Evolutionary conservation across 2,329 filamentous ascomycete species (phyloP).

Genomic region (Pseudogymnoascus sp.): DNA sequence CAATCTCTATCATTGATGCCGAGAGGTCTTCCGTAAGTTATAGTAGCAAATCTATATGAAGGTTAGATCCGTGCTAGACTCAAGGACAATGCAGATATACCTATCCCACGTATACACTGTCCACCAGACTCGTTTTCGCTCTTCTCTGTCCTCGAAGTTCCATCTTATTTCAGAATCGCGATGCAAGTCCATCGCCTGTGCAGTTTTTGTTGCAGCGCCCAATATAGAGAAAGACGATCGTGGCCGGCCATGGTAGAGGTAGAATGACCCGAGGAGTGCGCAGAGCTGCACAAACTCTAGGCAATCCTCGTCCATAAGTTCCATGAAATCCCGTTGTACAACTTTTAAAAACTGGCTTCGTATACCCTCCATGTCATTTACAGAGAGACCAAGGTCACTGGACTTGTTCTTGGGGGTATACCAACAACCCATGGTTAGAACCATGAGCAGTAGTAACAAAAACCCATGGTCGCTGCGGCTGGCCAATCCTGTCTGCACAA

Average conservation of each 20-base stretch:
- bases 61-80: neutral
- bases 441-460: constrained; percentile 31
- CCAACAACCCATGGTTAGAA: constrained; percentile 35
- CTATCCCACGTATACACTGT: constrained; percentile 19
- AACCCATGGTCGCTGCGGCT: constrained; percentile 32
- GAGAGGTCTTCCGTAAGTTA: constrained; percentile 34
- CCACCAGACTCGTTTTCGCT: constrained; percentile 18
- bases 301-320: constrained; percentile 36
- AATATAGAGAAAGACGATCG: constrained; percentile 30
- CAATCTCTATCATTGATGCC: constrained; percentile 38
- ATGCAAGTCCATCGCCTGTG: constrained; percentile 18
- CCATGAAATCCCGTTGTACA: constrained; percentile 32
- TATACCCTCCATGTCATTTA: constrained; percentile 16
- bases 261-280: constrained; percentile 35
- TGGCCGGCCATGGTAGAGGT: constrained; percentile 37
- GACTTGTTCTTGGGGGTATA: constrained; percentile 28
- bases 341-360: constrained; percentile 17
- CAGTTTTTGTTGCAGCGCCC: constrained; percentile 15
- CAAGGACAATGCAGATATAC: constrained; percentile 8
- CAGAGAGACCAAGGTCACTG: constrained; percentile 12
- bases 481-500: constrained; percentile 30
- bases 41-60: constrained; percentile 31
- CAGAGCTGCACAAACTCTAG: constrained; percentile 34
- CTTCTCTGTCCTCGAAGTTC: constrained; percentile 14
- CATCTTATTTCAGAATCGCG: constrained; percentile 13